phyloP scores from a whole-genome alignment of 345 rosid species.

The Pugionium cornutum region DNA sequence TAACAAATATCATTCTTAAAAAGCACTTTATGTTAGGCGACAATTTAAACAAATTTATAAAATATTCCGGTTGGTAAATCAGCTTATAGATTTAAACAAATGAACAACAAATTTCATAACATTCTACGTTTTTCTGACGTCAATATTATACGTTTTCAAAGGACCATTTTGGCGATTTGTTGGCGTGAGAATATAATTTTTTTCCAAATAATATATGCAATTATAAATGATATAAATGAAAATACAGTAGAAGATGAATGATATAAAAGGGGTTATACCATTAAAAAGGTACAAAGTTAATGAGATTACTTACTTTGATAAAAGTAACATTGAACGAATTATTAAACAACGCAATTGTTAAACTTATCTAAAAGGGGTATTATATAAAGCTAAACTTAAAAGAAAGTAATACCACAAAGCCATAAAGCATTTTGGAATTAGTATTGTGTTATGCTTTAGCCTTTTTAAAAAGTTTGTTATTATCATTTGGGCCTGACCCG shows the following conservation, averaged over 20 bases:
- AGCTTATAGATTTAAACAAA: background rate
- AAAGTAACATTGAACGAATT: background rate
- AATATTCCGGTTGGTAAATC: constrained; percentile 1
- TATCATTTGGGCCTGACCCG: background rate
- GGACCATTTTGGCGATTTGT: constrained; percentile 6
- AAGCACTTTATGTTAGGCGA: background rate
- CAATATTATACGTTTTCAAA: background rate
- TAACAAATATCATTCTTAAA: background rate
- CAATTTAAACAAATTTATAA: background rate
- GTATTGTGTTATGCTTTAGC: background rate
- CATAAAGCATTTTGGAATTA: background rate
- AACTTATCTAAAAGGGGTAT: background rate
- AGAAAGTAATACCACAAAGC: background rate
- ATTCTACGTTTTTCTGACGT: too few relatives aligned
- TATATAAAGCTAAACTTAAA: background rate
- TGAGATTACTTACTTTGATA: constrained; percentile 5
- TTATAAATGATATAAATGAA: background rate
- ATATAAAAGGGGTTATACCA: constrained; percentile 14
- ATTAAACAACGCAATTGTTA: background rate
- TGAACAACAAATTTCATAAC: too few relatives aligned
- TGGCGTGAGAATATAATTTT: constrained; percentile 23
- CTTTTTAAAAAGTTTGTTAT: background rate
- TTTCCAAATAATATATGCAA: background rate
- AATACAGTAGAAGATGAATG: background rate
- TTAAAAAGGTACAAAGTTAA: constrained; percentile 16